phyloP scores from a whole-genome alignment of 345 rosid species.

The Salix caprea region DNA sequence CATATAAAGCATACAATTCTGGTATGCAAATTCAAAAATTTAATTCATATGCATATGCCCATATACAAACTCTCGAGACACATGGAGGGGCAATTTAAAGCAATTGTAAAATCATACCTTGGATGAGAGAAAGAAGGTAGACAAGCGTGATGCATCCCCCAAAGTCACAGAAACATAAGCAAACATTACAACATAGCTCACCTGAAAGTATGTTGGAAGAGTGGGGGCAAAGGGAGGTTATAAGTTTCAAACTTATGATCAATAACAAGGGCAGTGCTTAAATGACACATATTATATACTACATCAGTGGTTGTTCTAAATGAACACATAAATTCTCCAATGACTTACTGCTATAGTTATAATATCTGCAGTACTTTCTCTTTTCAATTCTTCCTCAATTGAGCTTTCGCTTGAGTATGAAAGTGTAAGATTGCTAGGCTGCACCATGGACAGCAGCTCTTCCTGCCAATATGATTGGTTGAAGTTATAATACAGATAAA shows the following conservation, averaged over 20 bases:
- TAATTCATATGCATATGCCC: background rate
- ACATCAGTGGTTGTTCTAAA: slow-evolving; percentile 10
- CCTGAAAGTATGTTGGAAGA: slow-evolving; percentile 38
- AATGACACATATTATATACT: background rate
- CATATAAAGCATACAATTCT: background rate
- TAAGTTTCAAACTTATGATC: background rate
- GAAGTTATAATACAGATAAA: background rate
- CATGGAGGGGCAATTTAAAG: background rate
- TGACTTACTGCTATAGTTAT: slow-evolving; percentile 54
- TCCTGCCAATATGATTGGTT: slow-evolving; percentile 45
- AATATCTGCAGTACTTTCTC: slow-evolving; percentile 95
- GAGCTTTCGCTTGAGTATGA: slow-evolving; percentile 93
- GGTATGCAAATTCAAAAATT: background rate
- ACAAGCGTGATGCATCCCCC: slow-evolving; percentile 62
- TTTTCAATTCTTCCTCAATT: slow-evolving; percentile 90
- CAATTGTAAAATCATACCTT: slow-evolving; percentile 50
- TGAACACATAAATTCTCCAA: background rate
- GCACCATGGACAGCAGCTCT: slow-evolving; percentile 74
- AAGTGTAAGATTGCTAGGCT: slow-evolving; percentile 63
- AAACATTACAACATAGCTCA: slow-evolving; percentile 97
- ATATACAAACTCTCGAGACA: background rate
- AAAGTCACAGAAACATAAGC: slow-evolving; percentile 84
- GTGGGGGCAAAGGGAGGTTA: background rate
- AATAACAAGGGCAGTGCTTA: background rate
- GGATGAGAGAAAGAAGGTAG: slow-evolving; percentile 74